Evolutionary conservation across 1,139 yeast genomes (phyloP).

Genomic region (Sugiyamaella novakii): DNA sequence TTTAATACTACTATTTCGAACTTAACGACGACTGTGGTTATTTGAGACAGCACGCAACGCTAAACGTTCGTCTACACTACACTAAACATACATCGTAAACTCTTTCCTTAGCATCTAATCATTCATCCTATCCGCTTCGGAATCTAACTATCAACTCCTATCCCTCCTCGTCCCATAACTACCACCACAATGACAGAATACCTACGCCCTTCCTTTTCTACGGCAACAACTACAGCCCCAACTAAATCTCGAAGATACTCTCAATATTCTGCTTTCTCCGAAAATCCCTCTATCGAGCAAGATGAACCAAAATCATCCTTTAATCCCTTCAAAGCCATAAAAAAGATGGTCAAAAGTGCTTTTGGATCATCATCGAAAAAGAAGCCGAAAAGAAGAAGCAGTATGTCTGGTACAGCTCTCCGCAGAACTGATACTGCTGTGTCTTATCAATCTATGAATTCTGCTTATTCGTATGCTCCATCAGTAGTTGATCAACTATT

Average conservation of each 20-base stretch:
- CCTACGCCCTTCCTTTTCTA: constrained; percentile 21
- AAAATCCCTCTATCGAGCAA: constrained; percentile 7
- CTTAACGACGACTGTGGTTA: too few relatives aligned
- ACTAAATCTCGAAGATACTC: constrained; percentile 18
- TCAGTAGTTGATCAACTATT: constrained; percentile 23
- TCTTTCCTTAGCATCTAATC: too few relatives aligned
- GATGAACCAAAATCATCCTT: constrained; percentile 8
- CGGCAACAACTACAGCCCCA: constrained; percentile 22
- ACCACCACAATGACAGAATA: constrained; percentile 18
- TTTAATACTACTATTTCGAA: too few relatives aligned
- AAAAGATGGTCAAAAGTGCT: constrained; percentile 17
- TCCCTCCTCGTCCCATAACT: background rate
- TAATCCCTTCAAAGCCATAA: constrained; percentile 17
- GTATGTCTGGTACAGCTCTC: constrained; percentile 11
- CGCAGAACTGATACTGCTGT: constrained; percentile 20
- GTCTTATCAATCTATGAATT: constrained; percentile 19
- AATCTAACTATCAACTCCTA: background rate
- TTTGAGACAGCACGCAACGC: too few relatives aligned
- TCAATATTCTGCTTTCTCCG: constrained; percentile 14
- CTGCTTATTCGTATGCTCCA: constrained; percentile 21
- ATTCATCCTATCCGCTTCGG: too few relatives aligned
- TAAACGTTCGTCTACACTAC: too few relatives aligned
- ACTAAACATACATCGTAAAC: too few relatives aligned
- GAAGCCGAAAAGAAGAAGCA: constrained; percentile 8
- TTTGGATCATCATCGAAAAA: constrained; percentile 16